phyloP scores from a whole-genome alignment of 2,329 filamentous ascomycete species.

The Pyricularia sp. region DNA sequence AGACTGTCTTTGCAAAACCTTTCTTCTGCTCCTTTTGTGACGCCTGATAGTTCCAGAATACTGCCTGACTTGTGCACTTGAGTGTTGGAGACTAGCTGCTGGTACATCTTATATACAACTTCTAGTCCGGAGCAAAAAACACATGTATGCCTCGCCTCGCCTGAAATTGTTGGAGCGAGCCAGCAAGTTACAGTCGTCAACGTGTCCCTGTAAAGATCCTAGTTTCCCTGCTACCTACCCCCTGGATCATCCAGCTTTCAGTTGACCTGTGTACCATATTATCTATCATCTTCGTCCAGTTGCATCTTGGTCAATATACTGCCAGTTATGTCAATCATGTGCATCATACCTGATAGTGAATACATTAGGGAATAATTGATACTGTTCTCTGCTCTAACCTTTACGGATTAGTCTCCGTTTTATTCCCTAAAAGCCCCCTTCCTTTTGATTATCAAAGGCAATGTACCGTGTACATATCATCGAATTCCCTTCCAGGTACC shows the following conservation, averaged over 20 bases:
- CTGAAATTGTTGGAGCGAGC: not conserved
- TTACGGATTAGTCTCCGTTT: not conserved
- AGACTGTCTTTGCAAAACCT: not conserved
- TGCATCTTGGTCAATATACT: not conserved
- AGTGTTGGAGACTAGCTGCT: not conserved
- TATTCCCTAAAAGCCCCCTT: not conserved
- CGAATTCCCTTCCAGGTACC: not conserved
- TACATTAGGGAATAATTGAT: not conserved
- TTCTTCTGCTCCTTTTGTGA: not conserved
- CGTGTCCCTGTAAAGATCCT: not conserved
- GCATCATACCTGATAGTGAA: not conserved
- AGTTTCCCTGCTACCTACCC: not conserved
- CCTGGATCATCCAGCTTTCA: not conserved
- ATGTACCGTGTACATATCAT: not conserved
- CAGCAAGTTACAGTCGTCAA: not conserved
- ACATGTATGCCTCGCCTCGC: not conserved
- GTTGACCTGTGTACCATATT: not conserved
- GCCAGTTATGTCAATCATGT: not conserved
- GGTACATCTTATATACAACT: not conserved
- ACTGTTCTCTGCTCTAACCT: not conserved
- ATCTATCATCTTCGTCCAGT: not conserved
- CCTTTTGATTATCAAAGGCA: not conserved
- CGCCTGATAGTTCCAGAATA: not conserved
- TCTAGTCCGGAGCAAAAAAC: not conserved
- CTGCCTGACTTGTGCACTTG: not conserved